These are phyloP conservation scores for Trichoderma polysporum DNA, from an alignment of 2,329 filamentous ascomycete species.

Conservation along the genomic window DNA sequence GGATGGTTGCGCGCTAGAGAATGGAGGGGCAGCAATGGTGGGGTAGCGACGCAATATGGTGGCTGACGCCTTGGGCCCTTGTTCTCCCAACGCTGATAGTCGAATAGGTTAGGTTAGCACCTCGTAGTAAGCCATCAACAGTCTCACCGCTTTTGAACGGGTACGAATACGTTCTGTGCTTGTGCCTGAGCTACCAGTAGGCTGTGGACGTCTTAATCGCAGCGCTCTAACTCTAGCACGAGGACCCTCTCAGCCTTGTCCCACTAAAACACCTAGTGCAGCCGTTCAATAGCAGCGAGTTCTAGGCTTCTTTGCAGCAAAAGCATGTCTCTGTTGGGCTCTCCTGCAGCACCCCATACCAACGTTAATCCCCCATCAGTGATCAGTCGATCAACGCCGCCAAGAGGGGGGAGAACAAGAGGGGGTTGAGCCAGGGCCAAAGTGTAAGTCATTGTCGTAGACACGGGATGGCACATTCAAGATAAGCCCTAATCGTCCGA, in stretches of 20 bases:
- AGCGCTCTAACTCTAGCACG: not conserved
- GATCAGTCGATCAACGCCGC: not conserved
- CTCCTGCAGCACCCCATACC: not conserved
- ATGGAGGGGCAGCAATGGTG: slow-evolving; percentile 10
- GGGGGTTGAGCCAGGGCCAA: not conserved
- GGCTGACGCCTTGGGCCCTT: slow-evolving; percentile 14
- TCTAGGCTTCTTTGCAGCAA: slow-evolving; percentile 9
- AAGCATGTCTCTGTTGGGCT: not conserved
- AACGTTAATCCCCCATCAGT: not conserved
- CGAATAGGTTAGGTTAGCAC: not conserved
- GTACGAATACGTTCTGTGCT: slow-evolving; percentile 20
- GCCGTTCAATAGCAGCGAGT: not conserved
- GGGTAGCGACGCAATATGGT: slow-evolving; percentile 6
- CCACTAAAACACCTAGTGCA: not conserved
- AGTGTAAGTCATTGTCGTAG: not conserved
- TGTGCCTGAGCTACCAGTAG: slow-evolving; percentile 6
- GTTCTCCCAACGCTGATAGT: slow-evolving; percentile 7
- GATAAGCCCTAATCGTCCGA: slow-evolving; percentile 3
- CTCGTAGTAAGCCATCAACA: not conserved
- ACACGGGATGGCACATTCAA: not conserved
- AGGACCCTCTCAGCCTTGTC: slow-evolving; percentile 20
- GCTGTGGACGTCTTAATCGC: not conserved
- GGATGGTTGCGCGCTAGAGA: not conserved
- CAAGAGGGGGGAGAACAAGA: not conserved
- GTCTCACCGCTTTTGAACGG: slow-evolving; percentile 12